phyloP scores from a whole-genome alignment of 2,329 filamentous ascomycete genomes.

The Diaporthe destruens region DNA sequence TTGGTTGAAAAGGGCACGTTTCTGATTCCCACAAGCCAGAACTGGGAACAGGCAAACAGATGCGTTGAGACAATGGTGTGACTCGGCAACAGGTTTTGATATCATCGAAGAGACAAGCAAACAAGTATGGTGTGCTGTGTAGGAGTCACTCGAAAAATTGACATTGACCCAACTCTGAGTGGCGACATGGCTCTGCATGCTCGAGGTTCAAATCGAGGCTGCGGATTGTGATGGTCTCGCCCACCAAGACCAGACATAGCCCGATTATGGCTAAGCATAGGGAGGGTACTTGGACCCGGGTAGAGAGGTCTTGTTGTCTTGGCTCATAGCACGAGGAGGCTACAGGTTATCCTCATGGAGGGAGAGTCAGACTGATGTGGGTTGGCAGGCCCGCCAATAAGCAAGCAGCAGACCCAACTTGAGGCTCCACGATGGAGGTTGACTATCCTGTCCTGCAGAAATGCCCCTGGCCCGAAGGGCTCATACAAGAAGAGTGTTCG shows the following conservation, averaged over 20 bases:
- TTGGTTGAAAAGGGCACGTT: neutral
- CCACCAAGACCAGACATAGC: neutral
- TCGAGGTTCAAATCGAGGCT: neutral
- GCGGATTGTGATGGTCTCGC: neutral
- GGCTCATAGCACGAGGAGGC: neutral
- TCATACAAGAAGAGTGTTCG: too few species aligned
- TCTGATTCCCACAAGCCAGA: neutral
- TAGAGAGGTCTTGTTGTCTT: neutral
- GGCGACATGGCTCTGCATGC: neutral
- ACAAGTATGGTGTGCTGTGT: neutral
- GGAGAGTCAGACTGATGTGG: neutral
- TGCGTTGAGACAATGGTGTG: neutral
- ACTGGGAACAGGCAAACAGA: neutral
- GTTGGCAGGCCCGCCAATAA: neutral
- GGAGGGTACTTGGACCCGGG: neutral
- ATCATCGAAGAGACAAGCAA: neutral
- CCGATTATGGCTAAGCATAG: neutral
- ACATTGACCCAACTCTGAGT: neutral
- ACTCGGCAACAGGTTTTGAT: neutral
- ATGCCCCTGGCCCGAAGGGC: neutral
- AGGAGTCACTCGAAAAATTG: neutral
- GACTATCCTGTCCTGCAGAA: neutral
- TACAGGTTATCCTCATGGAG: neutral
- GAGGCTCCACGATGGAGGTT: neutral
- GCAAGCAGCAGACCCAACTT: neutral